Evolutionary conservation across 2,329 filamentous ascomycete genomes (phyloP), one percentile per base, ranked within the genome.

Genomic region (Trichoderma sp.): DNA sequence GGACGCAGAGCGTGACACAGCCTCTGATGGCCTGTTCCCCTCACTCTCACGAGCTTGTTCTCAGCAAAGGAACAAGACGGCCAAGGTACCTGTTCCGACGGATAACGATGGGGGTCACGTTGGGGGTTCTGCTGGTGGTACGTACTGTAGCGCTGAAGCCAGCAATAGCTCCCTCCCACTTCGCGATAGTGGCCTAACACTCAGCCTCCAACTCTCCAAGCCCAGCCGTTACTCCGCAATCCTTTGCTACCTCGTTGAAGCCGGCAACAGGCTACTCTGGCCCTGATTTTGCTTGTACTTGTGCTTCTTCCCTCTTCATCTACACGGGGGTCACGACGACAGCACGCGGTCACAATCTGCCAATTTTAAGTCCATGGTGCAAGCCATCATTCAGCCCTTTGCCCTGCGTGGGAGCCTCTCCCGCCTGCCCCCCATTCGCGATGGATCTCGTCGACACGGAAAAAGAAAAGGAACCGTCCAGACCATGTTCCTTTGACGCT

Each of bases 371-470:
- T n/a, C 55, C 21, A 65, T 43, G 54, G 51, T 34, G 51, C 46
- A 65, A 46, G 51, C 32, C 14, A 43, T n/a, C 46, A 8, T 18
- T 43, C 18, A 28, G 60, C 60, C 32, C 8, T 49, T 11, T 11
- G 28, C 11, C 28, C 39, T 61, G 59, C 59, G 59, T 61, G 59
- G 43, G 59, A 51, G n/a, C 43, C 6, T 56, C 28, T 26, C 28
- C 8, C 39, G 28, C 8, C 59, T 64, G 54, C 43, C 55, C 65
- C 64, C 65, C 65, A 54, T 67, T 26, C 54, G 52, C 65, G 65
- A 59, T 43, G 65, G 65, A 54, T 26, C 55, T 67, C 18, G 7
- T 54, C 30, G 11, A 59, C 39, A 32, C 43, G 16, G 11, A 51
- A 28, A 34, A n/a, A 66, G 49, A n/a, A n/a, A 32, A 26, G 24